phyloP scores from a whole-genome alignment of 2,329 filamentous ascomycete species.

The Aspergillus niger region DNA sequence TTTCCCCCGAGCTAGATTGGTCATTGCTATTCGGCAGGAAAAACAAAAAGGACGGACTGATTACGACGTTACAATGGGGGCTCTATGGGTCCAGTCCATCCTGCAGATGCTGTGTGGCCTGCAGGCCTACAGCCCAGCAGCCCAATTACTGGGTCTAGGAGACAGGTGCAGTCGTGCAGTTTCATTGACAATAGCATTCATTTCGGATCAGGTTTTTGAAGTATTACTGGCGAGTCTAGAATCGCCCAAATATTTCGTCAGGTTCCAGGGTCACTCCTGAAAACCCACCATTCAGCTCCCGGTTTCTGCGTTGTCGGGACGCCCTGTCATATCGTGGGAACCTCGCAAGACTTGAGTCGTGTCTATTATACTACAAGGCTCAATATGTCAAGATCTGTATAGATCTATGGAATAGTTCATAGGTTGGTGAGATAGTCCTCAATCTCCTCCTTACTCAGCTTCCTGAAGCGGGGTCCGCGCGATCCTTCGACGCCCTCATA shows the following conservation, averaged over 20 bases:
- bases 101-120: not conserved
- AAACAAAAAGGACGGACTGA: not conserved
- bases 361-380: slow-evolving; percentile 33
- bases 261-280: not conserved
- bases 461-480: slow-evolving; percentile 48
- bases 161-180: not conserved
- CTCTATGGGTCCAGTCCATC: not conserved
- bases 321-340: slow-evolving; percentile 12
- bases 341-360: slow-evolving; percentile 25
- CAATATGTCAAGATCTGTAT: slow-evolving; percentile 18
- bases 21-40: not conserved
- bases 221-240: not conserved
- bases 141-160: not conserved
- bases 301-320: not conserved
- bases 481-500: slow-evolving; percentile 58
- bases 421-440: slow-evolving; percentile 99
- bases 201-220: slow-evolving; percentile 1
- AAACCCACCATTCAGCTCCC: not conserved
- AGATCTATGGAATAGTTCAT: slow-evolving; percentile 52
- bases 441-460: slow-evolving; percentile 95
- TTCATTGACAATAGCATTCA: slow-evolving; percentile 1
- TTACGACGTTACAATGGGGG: not conserved
- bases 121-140: not conserved
- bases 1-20: not conserved
- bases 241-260: not conserved